A percentile compares a stretch with the other conserved stretches of the same genome.
phyloP scores from a whole-genome alignment of 78 protist species.

The Parvularia atlantis region DNA sequence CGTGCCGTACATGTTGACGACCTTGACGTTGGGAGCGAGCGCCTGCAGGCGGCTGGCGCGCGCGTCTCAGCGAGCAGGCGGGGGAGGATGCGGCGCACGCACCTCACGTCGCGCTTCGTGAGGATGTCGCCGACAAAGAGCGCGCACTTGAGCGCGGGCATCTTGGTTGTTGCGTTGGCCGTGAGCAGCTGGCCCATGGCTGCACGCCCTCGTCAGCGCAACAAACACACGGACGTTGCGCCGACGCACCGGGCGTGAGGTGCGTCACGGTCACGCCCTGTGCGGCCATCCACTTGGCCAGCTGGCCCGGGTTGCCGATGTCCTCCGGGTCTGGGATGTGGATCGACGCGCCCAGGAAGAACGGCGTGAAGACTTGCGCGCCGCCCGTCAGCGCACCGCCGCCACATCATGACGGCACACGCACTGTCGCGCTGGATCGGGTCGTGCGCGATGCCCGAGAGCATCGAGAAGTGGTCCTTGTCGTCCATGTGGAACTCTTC shows the following conservation, averaged over 20 bases:
- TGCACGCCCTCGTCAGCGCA: background rate
- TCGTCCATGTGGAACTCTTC: conserved; percentile 15
- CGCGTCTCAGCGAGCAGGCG: no score
- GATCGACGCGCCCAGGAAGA: conserved; percentile 63
- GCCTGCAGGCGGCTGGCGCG: conserved; percentile 15
- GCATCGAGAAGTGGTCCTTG: conserved; percentile 46
- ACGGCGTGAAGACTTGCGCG: conserved; percentile 57
- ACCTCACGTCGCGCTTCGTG: conserved; percentile 32
- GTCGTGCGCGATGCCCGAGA: conserved; percentile 72
- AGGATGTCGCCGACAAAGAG: conserved; percentile 67
- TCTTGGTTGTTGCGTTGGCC: conserved; percentile 25
- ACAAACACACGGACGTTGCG: background rate
- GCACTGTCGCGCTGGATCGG: conserved; percentile 70
- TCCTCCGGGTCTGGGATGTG: conserved; percentile 45
- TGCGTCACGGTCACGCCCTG: conserved; percentile 40
- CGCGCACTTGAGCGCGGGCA: conserved; percentile 21
- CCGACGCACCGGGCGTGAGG: conserved; percentile 48
- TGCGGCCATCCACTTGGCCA: conserved; percentile 47
- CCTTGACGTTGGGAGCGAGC: conserved; percentile 35
- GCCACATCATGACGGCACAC: background rate
- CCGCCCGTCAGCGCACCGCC: background rate
- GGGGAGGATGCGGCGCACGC: background rate
- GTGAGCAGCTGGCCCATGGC: conserved; percentile 66
- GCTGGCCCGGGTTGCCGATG: conserved; percentile 50
- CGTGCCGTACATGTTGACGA: conserved; percentile 72